Conservation (phyloP, 306 rosid species). For the Potentilla sterilis region DNA sequence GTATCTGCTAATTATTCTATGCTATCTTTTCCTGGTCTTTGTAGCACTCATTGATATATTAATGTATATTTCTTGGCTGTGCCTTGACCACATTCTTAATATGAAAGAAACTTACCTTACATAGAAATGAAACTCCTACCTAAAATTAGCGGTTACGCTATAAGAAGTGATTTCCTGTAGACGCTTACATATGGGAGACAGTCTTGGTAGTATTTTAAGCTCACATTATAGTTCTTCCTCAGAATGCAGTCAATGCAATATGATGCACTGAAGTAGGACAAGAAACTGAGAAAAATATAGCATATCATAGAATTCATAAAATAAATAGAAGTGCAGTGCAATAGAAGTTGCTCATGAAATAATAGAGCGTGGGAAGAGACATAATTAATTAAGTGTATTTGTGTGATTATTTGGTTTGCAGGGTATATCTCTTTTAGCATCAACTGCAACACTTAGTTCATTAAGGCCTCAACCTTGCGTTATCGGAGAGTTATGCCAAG, state of each 20-base stretch:
- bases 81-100: neutral
- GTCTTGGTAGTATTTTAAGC: neutral
- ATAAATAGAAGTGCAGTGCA: neutral
- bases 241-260: neutral
- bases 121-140: neutral
- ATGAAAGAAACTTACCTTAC: neutral
- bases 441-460: constrained; percentile 23
- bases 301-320: no score
- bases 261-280: neutral
- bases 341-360: neutral
- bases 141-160: neutral
- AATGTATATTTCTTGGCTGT: neutral
- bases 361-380: neutral
- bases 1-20: neutral
- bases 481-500: constrained; percentile 27
- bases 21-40: neutral
- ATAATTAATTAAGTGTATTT: no score
- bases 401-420: neutral
- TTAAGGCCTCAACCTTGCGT: constrained; percentile 37
- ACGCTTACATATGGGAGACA: neutral
- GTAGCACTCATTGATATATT: neutral
- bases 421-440: neutral
- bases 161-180: neutral
- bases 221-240: no score
- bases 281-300: no score